Evolutionary conservation across 306 rosid genomes (phyloP).

Genomic region (Vigna radiata): DNA sequence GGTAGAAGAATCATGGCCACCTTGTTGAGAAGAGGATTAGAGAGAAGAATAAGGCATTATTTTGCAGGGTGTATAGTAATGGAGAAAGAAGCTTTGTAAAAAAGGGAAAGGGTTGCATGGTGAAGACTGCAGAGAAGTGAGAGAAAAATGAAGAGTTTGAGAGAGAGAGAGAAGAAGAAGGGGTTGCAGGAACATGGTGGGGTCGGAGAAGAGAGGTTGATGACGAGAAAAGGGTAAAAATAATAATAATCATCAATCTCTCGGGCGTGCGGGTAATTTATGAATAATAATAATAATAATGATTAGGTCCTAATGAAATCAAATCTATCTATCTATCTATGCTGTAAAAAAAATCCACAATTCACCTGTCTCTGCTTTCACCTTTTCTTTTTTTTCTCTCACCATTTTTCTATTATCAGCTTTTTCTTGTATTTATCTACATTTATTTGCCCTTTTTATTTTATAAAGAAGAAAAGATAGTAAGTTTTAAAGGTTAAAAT

Average conservation of each 20-base stretch:
- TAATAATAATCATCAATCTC: slow-evolving; percentile 31
- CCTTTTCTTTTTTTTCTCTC: background rate
- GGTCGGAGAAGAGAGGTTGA: slow-evolving; percentile 54
- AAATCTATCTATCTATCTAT: slow-evolving; percentile 5
- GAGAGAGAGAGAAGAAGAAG: background rate
- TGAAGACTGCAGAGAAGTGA: background rate
- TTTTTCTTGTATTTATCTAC: background rate
- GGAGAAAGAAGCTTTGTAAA: slow-evolving; percentile 25
- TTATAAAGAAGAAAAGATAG: too few relatives aligned
- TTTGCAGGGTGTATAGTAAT: slow-evolving; percentile 27
- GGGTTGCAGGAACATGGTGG: slow-evolving; percentile 42
- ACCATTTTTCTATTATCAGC: background rate
- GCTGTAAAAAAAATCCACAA: slow-evolving; percentile 42
- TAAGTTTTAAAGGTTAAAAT: too few relatives aligned
- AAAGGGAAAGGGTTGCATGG: slow-evolving; percentile 2
- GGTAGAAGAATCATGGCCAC: background rate
- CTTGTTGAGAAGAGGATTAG: background rate
- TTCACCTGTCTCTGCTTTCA: background rate
- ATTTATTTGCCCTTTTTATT: background rate
- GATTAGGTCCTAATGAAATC: slow-evolving; percentile 55
- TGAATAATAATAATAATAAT: slow-evolving; percentile 44
- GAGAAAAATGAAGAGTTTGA: background rate
- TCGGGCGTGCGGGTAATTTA: slow-evolving; percentile 49
- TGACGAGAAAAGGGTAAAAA: slow-evolving; percentile 40
- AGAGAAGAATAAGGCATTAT: slow-evolving; percentile 10